phyloP scores from a whole-genome alignment of 2,329 filamentous ascomycete species.

The Rhynchosporium secalis region DNA sequence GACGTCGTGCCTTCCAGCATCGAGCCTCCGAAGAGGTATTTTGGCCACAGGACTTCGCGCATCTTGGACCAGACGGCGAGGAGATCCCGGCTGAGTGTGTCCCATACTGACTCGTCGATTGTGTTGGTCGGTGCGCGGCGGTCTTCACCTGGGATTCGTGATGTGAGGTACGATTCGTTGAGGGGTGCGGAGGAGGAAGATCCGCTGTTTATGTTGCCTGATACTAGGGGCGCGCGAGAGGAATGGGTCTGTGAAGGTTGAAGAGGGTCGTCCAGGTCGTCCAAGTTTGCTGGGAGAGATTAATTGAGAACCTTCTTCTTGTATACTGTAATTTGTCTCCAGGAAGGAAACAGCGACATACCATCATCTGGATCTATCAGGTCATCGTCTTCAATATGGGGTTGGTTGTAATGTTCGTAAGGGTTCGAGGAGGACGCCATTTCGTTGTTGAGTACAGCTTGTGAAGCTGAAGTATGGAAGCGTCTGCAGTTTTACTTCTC shows the following conservation, averaged over 20 bases:
- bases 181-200: constrained; percentile 55
- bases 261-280: constrained; percentile 89
- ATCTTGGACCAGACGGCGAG: constrained; percentile 97
- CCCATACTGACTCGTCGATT: constrained; percentile 96
- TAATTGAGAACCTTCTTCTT: constrained; percentile 17
- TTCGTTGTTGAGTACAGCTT: constrained; percentile 9
- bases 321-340: constrained; percentile 1
- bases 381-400: constrained; percentile 64
- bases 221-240: constrained; percentile 71
- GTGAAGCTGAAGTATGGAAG: background rate
- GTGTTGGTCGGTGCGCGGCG: constrained; percentile 86
- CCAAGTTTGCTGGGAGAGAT: constrained; percentile 46
- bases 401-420: constrained; percentile 61
- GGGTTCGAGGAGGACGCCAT: constrained; percentile 45
- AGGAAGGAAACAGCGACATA: constrained; percentile 42
- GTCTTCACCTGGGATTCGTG: constrained; percentile 88
- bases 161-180: constrained; percentile 82
- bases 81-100: constrained; percentile 89
- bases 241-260: constrained; percentile 67
- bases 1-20: constrained; percentile 60
- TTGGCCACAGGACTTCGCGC: constrained; percentile 93
- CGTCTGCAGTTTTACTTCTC: background rate
- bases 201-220: constrained; percentile 71
- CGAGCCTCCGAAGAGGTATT: constrained; percentile 78
- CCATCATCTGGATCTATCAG: constrained; percentile 80